Evolutionary conservation across 306 rosid species (phyloP), one percentile per base, ranked within the genome.

Genomic region (Casuarina glauca): DNA sequence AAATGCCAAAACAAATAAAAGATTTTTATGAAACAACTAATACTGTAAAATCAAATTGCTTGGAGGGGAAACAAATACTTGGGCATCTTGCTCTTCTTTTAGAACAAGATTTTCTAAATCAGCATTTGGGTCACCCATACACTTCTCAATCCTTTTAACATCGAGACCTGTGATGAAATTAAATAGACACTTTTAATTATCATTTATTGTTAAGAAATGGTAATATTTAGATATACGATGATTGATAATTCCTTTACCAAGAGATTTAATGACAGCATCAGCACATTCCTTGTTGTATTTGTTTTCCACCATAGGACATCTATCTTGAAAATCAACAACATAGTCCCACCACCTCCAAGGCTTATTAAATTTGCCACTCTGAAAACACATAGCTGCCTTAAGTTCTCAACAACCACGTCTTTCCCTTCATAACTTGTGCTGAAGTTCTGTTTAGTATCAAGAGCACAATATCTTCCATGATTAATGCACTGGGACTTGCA

Each of bases 331-430:
- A 82, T 95, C 99, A 68, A 97, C 93, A 54, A 93, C 97, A 74
- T 95, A 95, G 86, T 95, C 99, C 99, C 99, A 95, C 97, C 97
- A 95, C 67, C 85, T 84, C 99, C 99, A 95, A 82, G 99, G 91
- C 86, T 90, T 95, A 62, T 82, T 87, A 71, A 91, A 77, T 90
- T 95, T 35, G 90, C 97, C 77, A 88, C 99, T 89, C 82, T 93
- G 75, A 74, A 91, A 84, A 95, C 98, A 81, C 99, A 95, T 4
- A 95, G 85, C 89, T 95, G 99, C 89, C 99, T 91, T 75, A 95
- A 87, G 88, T 95, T 95, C 87, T 95, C 99, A 81, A 89, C 32
- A 78, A 95, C 99, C 81, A 95, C 98, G 46, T 95, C 90, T 83
- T 87, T 93, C 73, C 99, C 99, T 5, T 95, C 97, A 76, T 95